Evolutionary conservation across 768 basidiomycete genomes (phyloP).

Genomic region (Termitomyces sp.): DNA sequence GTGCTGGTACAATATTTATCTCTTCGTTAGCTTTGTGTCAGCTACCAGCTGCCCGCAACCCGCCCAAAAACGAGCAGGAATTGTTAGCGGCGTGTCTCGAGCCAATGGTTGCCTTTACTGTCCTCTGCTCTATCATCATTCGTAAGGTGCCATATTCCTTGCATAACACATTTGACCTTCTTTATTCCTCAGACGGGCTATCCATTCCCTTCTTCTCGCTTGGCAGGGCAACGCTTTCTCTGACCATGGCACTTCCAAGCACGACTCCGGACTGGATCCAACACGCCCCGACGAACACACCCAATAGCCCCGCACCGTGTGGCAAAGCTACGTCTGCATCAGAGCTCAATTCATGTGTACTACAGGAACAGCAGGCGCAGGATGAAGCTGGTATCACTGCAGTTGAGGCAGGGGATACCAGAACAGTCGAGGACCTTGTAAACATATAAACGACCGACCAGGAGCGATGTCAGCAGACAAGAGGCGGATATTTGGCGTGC

Average conservation of each 20-base stretch:
- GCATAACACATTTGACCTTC: neutral
- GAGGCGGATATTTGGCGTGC: no score
- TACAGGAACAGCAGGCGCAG: neutral
- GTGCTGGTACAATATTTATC: slow-evolving; percentile 89
- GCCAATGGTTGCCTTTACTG: slow-evolving; percentile 85
- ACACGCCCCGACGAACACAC: neutral
- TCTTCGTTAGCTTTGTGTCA: slow-evolving; percentile 65
- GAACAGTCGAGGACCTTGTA: neutral
- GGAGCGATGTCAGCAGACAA: no score
- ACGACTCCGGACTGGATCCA: slow-evolving; percentile 9
- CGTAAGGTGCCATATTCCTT: slow-evolving; percentile 37
- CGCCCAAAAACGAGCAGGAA: slow-evolving; percentile 68
- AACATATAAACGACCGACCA: neutral
- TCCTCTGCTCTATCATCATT: slow-evolving; percentile 80
- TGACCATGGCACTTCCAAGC: slow-evolving; percentile 11
- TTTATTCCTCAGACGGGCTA: slow-evolving; percentile 9
- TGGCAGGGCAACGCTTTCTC: slow-evolving; percentile 11
- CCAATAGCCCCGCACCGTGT: no score
- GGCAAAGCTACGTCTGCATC: no score
- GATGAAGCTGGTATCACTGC: no score
- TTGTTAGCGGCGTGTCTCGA: slow-evolving; percentile 68
- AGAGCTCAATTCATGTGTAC: neutral
- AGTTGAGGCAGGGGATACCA: neutral
- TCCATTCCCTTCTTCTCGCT: slow-evolving; percentile 19
- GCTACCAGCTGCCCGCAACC: slow-evolving; percentile 52